Conservation (phyloP, 1,139 yeast species). For the Hyphopichia pseudoburtonii region DNA sequence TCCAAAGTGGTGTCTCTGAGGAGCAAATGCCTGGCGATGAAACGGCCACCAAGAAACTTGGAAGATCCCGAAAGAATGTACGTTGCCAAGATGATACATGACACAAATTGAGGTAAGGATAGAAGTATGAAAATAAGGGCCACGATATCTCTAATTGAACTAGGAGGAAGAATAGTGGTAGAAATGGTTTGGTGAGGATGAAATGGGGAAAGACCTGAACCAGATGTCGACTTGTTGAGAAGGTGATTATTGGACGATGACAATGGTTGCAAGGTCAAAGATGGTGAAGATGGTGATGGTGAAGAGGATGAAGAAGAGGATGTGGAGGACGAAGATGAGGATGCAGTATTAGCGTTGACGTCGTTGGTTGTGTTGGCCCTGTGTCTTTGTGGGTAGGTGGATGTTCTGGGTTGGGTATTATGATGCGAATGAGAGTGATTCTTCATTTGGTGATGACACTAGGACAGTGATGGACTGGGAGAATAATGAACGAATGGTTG, state of each 20-base stretch:
- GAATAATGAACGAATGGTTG: no score
- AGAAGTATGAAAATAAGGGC: conserved; percentile 43
- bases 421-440: neutral
- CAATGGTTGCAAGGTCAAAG: neutral
- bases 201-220: neutral
- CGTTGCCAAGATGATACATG: conserved; percentile 33
- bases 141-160: conserved; percentile 43
- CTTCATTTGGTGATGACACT: no score
- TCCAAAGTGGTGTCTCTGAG: conserved; percentile 7
- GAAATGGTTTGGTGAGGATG: conserved; percentile 5
- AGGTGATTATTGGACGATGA: neutral
- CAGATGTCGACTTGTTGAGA: neutral
- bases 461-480: no score
- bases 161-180: conserved; percentile 24
- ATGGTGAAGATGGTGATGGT: neutral
- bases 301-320: neutral
- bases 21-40: conserved; percentile 32
- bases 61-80: conserved; percentile 46
- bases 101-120: conserved; percentile 41
- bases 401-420: no score
- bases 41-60: conserved; percentile 41
- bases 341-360: no score
- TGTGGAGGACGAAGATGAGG: neutral
- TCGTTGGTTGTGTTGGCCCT: no score
- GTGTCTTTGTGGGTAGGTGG: no score